These are phyloP conservation scores for Leccinum pellstonianum DNA, from an alignment of 768 basidiomycete genomes.

Conservation along the genomic window DNA sequence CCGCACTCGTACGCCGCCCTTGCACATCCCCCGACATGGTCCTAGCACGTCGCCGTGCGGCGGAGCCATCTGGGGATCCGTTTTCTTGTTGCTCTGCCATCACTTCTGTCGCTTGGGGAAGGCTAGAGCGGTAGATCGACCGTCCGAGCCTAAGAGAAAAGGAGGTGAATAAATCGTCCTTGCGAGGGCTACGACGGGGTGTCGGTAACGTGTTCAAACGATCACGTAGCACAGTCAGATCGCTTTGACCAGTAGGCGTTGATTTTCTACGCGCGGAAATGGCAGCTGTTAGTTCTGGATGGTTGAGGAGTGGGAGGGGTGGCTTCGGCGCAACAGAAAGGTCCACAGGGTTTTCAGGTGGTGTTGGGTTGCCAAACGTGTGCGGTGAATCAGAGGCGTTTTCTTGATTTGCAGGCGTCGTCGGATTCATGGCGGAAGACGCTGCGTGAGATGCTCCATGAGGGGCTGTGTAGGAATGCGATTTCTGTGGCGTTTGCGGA, in stretches of 20 bases:
- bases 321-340: conserved; percentile 38
- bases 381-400: conserved; percentile 36
- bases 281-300: conserved; percentile 30
- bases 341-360: conserved; percentile 22
- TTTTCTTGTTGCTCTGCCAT: conserved; percentile 9
- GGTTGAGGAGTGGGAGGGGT: conserved; percentile 55
- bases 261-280: conserved; percentile 23
- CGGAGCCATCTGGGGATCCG: conserved; percentile 3
- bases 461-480: conserved; percentile 21
- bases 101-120: conserved; percentile 26
- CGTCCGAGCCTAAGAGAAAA: conserved; percentile 28
- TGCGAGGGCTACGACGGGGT: conserved; percentile 12
- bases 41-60: conserved; percentile 22
- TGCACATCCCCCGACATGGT: conserved; percentile 37
- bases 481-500: conserved; percentile 28
- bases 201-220: conserved; percentile 26
- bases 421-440: conserved; percentile 19
- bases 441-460: conserved; percentile 7
- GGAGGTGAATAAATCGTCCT: conserved; percentile 22
- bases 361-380: conserved; percentile 42
- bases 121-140: conserved; percentile 29
- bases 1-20: conserved; percentile 52
- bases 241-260: conserved; percentile 5
- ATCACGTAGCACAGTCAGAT: conserved; percentile 16
- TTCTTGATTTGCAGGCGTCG: conserved; percentile 30